Base-by-base conservation (phyloP, 352 stramenopile genomes). In the Globisporangium middletonii region DNA sequence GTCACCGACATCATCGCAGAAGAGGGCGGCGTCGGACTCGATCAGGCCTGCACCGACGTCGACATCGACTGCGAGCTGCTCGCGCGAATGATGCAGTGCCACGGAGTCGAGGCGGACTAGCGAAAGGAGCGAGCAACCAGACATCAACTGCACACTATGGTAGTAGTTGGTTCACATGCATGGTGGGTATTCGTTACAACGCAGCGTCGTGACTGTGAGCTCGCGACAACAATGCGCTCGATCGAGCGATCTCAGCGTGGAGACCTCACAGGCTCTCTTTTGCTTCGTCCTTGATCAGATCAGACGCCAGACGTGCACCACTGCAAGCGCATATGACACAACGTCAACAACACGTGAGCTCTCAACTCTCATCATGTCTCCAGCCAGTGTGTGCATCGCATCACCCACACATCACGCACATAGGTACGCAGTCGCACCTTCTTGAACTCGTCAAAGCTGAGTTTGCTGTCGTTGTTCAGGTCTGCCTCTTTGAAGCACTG, bases 371-470 rank as follows among this genome's bases (percentile, higher is more conserved):
- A 19, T 16, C 16, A 12, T 27, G 9, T 13, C 19, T 11, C 18
- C n/a, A 16, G 6, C 23, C 26, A 9, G 13, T 42, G 37, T 42
- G 37, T 15, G 37, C 37, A 41, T 13, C 8, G 9, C 35, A 41
- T 41, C n/a, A n/a, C n/a, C n/a, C 35, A 57, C 38, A 48, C 37
- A 52, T 26, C 45, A 16, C 28, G 30, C 52, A 51, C 37, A n/a
- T 26, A 16, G 11, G 19, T 18, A 55, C 50, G 58, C 57, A 61
- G 33, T 55, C 30, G 5, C 44, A 94, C 83, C 83, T 94, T 89
- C 57, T 94, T 94, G 65, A 95, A 96, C 52, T 94, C 82, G 52
- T 93, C 83, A 55, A 95, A 95, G 71, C 79, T 92, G 38, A 95
- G 71, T 57, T 92, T 89, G 55, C 83, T 75, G 64, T 95, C 83